Evolutionary conservation across 2,329 filamentous ascomycete genomes (phyloP), one percentile per base, ranked within the genome.

Genomic region (Exophiala sideris): DNA sequence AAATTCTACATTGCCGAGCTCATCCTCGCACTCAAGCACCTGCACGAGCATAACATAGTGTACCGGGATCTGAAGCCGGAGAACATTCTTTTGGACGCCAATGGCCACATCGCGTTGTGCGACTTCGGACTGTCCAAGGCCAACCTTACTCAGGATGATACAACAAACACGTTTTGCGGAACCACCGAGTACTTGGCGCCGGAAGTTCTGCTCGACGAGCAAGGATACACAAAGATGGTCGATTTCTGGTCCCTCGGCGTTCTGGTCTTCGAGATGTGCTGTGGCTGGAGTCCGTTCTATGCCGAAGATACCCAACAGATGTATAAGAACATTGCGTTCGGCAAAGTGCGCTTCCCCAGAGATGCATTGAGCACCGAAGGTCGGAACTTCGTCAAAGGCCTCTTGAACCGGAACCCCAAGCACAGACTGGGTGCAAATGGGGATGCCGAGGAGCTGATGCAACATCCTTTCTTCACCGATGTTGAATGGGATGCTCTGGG

Each of bases 311-410:
- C 94, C 0, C 94, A 99, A 73, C 94, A 99, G 71, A 99, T 99
- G 94, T 99, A 99, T 79, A 99, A 99, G 79, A 99, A 99, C 76
- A 99, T 99, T 69, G 94, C 94, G 0, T 99, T 99, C 68, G 94
- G 94, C 69, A 99, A 99, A 70, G 94, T 99, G 54, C 83, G 94
- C 57, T 99, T 99, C 71, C 94, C 94, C 6, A 84, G 91, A 62
- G 94, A 99, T 71, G 95, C 94, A 1, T 77, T 99, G 32, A 96
- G 91, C 57, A 87, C 91, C 38, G 94, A 99, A 71, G 94, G 94
- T 55, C 84, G 94, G 55, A 97, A 96, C 73, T 99, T 99, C 66
- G 94, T 99, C 68, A 99, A 99, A 78, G 94, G 94, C 16, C 76
- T 99, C 58, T 82, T 99, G 51, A 99, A 99, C 76, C 85, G 94